Evolutionary conservation across 2,329 filamentous ascomycete species (phyloP).

Genomic region (Scytalidium lignicola): DNA sequence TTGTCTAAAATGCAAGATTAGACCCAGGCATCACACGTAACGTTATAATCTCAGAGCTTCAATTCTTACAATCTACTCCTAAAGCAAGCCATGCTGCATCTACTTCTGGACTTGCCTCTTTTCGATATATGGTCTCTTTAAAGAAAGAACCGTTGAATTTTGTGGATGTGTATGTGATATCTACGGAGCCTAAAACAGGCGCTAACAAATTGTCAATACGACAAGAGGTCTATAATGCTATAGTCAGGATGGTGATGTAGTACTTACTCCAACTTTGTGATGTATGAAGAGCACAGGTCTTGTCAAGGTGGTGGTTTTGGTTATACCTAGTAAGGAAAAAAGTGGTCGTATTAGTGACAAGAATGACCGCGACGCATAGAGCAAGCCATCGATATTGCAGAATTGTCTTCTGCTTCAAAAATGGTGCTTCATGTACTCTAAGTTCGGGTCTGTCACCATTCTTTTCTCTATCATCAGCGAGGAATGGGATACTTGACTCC

Average conservation of each 20-base stretch:
- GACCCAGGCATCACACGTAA: too few species aligned
- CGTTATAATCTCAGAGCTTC: too few species aligned
- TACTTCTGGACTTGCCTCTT: neutral
- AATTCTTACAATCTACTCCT: neutral
- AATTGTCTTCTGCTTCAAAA: too few species aligned
- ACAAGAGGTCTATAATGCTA: too few species aligned
- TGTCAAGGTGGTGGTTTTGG: neutral
- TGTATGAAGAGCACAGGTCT: neutral
- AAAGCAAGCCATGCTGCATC: neutral
- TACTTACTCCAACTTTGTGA: neutral
- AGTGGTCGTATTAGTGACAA: neutral
- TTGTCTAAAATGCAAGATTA: neutral
- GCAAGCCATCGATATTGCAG: too few species aligned
- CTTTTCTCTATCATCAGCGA: too few species aligned
- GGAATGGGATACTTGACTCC: too few species aligned
- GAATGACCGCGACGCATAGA: neutral
- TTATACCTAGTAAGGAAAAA: neutral
- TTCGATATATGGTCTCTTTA: slow-evolving; percentile 1
- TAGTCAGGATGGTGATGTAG: neutral
- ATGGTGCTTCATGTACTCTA: too few species aligned
- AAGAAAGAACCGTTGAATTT: neutral
- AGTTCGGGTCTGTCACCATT: too few species aligned
- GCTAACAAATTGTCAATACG: neutral
- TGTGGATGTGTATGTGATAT: neutral
- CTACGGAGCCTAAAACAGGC: neutral